Evolutionary conservation across 805 yeast genomes (phyloP), one percentile per base, ranked within the genome.

Genomic region (Saccharomycopsis sp.): DNA sequence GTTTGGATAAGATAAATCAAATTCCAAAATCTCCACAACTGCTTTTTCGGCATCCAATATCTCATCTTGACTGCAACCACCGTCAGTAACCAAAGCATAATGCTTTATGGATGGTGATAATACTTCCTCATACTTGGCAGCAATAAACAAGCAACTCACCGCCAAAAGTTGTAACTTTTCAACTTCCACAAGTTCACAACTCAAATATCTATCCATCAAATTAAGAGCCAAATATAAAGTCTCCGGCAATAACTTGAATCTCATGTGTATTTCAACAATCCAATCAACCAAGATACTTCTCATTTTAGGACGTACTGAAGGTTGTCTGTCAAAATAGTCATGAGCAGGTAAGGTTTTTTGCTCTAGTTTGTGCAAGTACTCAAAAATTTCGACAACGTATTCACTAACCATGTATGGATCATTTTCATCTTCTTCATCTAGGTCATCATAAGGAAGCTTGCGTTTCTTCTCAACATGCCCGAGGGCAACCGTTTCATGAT

Each of bases 121-220:
- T 20, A 88, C 94, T 62, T 88, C 96, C 63, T 88, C 96, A 58
- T 82, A 84, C 61, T 87, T 87, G 12, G 96, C 94, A 30, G 96
- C 95, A 46, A 86, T 80, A 59, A 86, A 84, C 43, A 88, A 63
- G 9, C 88, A 71, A 1, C 95, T 84, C 1, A 92, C 82, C 4
- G 95, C 95, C 41, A 86, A 67, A 47, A 87, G 68, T 64, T 88
- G 96, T 37, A 88, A 61, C 60, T 82, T 75, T 53, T 80, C 86
- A 45, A 87, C 75, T 43, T 80, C 80, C 18, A 84, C 88, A 30
- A 69, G 67, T 53, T 81, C 86, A 41, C 69, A 63, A 5, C 87
- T 74, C 73, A 88, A 72, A 60, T 82, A 86, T 50, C 96, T 64
- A 62, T 88, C 96, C 84, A 87, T 80, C 41, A 84, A 61, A 60